Percentiles rank a stretch among this genome's conserved stretches.
Conservation (phyloP, 768 basidiomycete genomes). For the Pleurotus tuber-regium region DNA sequence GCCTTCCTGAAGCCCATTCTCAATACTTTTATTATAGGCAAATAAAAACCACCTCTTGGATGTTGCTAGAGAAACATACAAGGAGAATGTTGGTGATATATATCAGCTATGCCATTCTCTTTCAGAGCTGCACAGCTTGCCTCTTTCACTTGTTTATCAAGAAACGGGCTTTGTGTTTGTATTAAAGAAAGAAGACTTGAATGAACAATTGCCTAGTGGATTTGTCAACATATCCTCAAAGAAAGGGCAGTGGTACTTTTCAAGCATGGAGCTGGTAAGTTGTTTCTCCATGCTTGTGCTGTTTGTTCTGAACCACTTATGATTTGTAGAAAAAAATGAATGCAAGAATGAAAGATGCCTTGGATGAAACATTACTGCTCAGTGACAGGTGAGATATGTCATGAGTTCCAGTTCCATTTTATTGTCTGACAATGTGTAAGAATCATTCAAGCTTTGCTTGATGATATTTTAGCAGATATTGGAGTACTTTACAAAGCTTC, state of each 20-base stretch:
- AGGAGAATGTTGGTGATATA: slow-evolving; percentile 90
- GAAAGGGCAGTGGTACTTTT: slow-evolving; percentile 74
- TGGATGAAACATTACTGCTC: slow-evolving; percentile 86
- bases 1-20: not conserved
- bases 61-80: slow-evolving; percentile 92
- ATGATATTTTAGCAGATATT: slow-evolving; percentile 65
- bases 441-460: slow-evolving; percentile 76
- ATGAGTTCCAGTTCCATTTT: not conserved
- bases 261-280: slow-evolving; percentile 77
- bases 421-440: slow-evolving; percentile 33
- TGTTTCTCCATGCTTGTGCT: not conserved
- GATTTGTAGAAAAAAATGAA: slow-evolving; percentile 76
- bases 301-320: too few relatives aligned
- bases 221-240: slow-evolving; percentile 68
- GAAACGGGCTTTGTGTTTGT: slow-evolving; percentile 73
- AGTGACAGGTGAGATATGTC: slow-evolving; percentile 63
- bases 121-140: slow-evolving; percentile 61
- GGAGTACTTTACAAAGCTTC: slow-evolving; percentile 87
- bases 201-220: slow-evolving; percentile 61
- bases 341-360: slow-evolving; percentile 82
- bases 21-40: slow-evolving; percentile 38
- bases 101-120: slow-evolving; percentile 61
- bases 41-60: slow-evolving; percentile 84
- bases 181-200: slow-evolving; percentile 65
- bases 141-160: slow-evolving; percentile 67